A percentile compares a stretch with the other conserved stretches of the same genome.
phyloP scores from a whole-genome alignment of 768 basidiomycete species.

The Podaxis sp. region DNA sequence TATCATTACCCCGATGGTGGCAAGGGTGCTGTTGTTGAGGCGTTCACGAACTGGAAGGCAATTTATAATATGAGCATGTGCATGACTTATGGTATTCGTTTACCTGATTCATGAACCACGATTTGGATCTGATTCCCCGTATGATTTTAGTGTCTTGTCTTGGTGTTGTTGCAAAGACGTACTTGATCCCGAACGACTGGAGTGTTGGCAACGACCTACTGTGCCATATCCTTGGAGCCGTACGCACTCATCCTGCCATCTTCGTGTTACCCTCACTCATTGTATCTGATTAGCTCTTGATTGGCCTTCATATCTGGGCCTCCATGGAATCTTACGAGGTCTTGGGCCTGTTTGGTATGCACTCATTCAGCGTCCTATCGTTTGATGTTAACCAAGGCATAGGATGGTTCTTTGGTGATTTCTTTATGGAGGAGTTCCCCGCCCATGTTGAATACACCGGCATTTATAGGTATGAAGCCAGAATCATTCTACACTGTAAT shows the following conservation, averaged over 20 bases:
- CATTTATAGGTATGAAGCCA: conserved; percentile 71
- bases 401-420: conserved; percentile 99
- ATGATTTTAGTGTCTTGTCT: conserved; percentile 66
- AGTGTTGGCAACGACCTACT: conserved; percentile 82
- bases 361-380: not conserved
- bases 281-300: conserved; percentile 53
- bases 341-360: conserved; percentile 84
- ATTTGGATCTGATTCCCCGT: conserved; percentile 7
- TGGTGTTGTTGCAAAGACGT: conserved; percentile 87
- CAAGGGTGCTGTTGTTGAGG: conserved; percentile 82
- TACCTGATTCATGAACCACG: not conserved
- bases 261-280: not conserved
- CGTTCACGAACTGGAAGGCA: conserved; percentile 93
- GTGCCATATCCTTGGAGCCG: conserved; percentile 83
- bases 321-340: conserved; percentile 89
- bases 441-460: conserved; percentile 91
- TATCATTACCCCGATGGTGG: conserved; percentile 84
- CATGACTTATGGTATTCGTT: conserved; percentile 82
- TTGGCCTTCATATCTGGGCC: conserved; percentile 89
- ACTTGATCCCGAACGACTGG: conserved; percentile 80
- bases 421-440: conserved; percentile 94
- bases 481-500: not conserved
- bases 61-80: conserved; percentile 89
- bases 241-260: conserved; percentile 33
- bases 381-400: not conserved